These are phyloP conservation scores for Naganishia vishniacii DNA, from an alignment of 768 basidiomycete genomes.

Conservation along the genomic window DNA sequence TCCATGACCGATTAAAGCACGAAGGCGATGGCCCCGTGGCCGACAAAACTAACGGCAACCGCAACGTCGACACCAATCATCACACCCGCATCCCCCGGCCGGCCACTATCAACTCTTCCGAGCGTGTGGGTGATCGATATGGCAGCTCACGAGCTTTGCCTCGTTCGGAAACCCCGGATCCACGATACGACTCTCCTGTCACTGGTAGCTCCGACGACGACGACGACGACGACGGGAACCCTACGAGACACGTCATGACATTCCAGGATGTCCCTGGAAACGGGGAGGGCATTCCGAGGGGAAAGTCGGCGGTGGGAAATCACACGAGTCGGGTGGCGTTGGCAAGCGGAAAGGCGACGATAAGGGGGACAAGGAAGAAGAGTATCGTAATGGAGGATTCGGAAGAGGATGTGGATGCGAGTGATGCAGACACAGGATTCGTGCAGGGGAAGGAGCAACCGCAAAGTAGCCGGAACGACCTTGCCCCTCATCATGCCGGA, in stretches of 20 bases:
- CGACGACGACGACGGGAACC: no score
- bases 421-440: neutral
- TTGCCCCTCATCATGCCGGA: no score
- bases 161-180: neutral
- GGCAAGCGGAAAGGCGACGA: neutral
- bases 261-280: no score
- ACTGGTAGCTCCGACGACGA: no score
- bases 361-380: neutral
- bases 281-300: no score
- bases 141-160: neutral
- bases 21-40: slow-evolving; percentile 7
- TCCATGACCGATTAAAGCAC: slow-evolving; percentile 17
- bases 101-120: no score
- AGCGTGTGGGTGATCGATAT: neutral
- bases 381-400: neutral
- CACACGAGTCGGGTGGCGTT: no score
- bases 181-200: neutral
- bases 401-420: neutral
- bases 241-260: neutral
- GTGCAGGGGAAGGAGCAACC: neutral
- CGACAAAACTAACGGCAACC: neutral
- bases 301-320: no score
- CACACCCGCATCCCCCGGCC: no score
- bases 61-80: no score
- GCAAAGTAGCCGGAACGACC: no score